Evolutionary conservation across 352 stramenopile genomes (phyloP), one percentile per base, ranked within the genome.

Genomic region (Aphanomyces euteiches): DNA sequence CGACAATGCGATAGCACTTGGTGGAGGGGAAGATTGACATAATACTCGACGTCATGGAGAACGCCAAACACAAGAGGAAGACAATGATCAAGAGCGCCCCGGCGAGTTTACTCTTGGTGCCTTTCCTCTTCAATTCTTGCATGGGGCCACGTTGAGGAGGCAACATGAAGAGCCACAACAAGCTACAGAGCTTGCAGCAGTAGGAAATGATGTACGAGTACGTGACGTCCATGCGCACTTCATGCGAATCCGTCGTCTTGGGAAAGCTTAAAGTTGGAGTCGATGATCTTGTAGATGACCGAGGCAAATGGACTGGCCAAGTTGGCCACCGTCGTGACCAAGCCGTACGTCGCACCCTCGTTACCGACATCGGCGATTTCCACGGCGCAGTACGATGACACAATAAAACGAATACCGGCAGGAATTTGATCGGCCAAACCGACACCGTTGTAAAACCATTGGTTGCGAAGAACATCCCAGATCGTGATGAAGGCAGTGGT

Each of bases 271-370:
- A 92, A 91, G 0, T 72, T 67, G 1, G 80, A 69, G 45, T 81
- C 81, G n/a, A 91, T 69, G 17, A 77, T 69, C 50, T 92, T 92
- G 19, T 77, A 89, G 6, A 85, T 53, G 13, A 81, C 74, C 8
- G 72, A 81, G 38, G 83, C 79, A 17, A 90, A 78, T 4, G 85
- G 87, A 8, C 84, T 78, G 4, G 84, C 83, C 36, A 92, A 78
- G 68, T 91, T 94, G 77, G 85, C 82, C 12, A 89, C 79, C 1
- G 84, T 90, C 56, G 86, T 94, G 54, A 92, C 77, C 17, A 92
- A 73, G 3, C 78, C 81, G 67, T 94, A 94, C 4, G 82, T 90
- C 28, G 83, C 85, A 70, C 83, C 90, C 70, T 94, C 86, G n/a
- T 85, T 81, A 0, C 83, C 82, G 5, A 83, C 75, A 59, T 92